Evolutionary conservation across 2,329 filamentous ascomycete species (phyloP), one percentile per base, ranked within the genome.

Genomic region (Emmonsiellopsis sp.): DNA sequence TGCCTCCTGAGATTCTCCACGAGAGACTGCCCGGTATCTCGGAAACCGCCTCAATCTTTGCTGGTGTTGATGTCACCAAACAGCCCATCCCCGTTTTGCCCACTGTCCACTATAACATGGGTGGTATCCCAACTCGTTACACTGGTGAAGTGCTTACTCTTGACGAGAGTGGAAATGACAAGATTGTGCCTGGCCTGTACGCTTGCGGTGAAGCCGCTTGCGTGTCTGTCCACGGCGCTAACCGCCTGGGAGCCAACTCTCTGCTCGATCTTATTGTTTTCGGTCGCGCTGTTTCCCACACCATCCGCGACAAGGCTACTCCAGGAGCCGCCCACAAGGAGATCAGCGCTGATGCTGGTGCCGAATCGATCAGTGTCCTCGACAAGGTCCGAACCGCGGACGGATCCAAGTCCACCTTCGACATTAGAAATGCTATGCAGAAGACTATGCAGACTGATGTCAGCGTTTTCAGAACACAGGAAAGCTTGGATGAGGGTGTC

Each of bases 21-120:
- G 92, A 97, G 78, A 89, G 93, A 79, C 86, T 98, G 57, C 92
- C 92, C 54, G 92, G 92, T 83, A 98, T 98, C 71, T 96, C 92
- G 40, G 93, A 98, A 80, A 98, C 93, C 35, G 93, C 92, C 51
- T 90, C 89, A 63, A 97, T 97, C 67, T 98, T 98, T 75, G 82
- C 92, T 56, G 92, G 93, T 76, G 91, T 98, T 64, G 93, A 98
- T 72, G 92, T 98, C 63, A 86, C 85, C 68, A 96, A 95, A 79
- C 88, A 96, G 76, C 92, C 92, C 61, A 97, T 97, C 63, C 92
- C 92, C 57, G 92, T 97, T 61, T 80, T 97, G 58, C 92, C 92
- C 55, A 97, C 92, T 44, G 92, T 96, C 62, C 91, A 98, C 80
- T 98, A 98, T 82, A 96, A 96, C 82, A 98, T 97, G 93, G 92